phyloP scores from a whole-genome alignment of 257 asterid species.

The Solanum gandarillasii region DNA sequence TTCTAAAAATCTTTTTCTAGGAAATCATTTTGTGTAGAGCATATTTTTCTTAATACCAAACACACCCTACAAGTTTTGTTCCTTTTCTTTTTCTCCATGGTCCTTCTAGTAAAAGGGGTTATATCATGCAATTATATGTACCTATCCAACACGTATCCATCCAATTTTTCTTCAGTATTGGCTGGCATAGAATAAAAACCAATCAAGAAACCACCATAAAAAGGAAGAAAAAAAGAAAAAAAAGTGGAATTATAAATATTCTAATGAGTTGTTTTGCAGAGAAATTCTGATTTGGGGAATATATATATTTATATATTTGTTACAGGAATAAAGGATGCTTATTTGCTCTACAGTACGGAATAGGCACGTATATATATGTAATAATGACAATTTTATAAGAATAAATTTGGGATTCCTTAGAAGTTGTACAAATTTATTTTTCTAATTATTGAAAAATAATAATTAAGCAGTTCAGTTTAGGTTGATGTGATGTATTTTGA shows the following conservation, averaged over 20 bases:
- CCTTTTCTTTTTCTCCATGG: background rate
- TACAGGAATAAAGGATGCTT: background rate
- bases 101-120: background rate
- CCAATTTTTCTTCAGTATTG: background rate
- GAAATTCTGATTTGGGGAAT: constrained; percentile 22
- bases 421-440: background rate
- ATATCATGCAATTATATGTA: background rate
- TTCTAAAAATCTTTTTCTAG: too few species aligned
- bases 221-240: background rate
- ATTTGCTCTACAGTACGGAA: background rate
- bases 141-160: background rate
- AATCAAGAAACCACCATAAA: constrained; percentile 10
- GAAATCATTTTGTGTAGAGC: too few species aligned
- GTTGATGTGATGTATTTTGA: background rate
- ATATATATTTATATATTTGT: background rate
- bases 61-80: background rate
- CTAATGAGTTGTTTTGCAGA: background rate
- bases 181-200: constrained; percentile 13
- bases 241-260: constrained; percentile 1
- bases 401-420: background rate
- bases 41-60: background rate
- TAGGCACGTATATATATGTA: background rate
- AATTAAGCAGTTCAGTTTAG: background rate
- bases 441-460: background rate
- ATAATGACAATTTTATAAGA: background rate